Evolutionary conservation across 1,139 yeast species (phyloP).

Genomic region (Lodderomyces oxycetoniae): DNA sequence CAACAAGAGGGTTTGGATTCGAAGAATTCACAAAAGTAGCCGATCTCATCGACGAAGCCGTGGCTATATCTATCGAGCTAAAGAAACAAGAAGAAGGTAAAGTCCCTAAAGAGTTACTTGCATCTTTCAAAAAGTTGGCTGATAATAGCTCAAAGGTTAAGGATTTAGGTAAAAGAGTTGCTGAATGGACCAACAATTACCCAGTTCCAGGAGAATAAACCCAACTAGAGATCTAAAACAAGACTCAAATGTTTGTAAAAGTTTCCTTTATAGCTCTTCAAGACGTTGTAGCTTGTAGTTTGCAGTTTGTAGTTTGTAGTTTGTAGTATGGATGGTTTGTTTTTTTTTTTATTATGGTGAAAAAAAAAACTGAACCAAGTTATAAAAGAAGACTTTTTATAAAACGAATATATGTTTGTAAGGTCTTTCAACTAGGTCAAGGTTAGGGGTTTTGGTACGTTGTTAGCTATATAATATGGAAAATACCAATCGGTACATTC

Average conservation of each 20-base stretch:
- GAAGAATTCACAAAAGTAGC: constrained; percentile 77
- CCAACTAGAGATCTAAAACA: not conserved
- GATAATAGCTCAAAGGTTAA: constrained; percentile 54
- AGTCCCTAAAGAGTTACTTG: constrained; percentile 59
- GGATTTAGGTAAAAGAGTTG: constrained; percentile 57
- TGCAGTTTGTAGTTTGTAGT: too few species aligned
- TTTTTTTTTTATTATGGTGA: too few species aligned
- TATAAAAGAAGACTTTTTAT: too few species aligned
- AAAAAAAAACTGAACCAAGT: too few species aligned
- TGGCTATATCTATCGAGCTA: constrained; percentile 56
- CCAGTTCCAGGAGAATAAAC: constrained; percentile 72
- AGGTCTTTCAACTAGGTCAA: too few species aligned
- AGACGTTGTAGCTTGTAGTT: too few species aligned
- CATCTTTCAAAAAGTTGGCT: constrained; percentile 62
- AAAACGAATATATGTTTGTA: too few species aligned
- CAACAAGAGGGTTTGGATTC: constrained; percentile 86
- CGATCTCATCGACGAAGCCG: constrained; percentile 73
- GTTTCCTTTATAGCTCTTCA: too few species aligned
- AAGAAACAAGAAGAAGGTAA: constrained; percentile 57
- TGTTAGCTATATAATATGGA: too few species aligned
- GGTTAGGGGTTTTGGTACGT: too few species aligned
- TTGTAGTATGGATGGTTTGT: not conserved
- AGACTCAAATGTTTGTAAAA: not conserved
- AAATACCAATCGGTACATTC: constrained; percentile 8
- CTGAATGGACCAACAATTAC: constrained; percentile 59